Percentiles rank a stretch among this genome's conserved stretches.
phyloP scores from a whole-genome alignment of 2,329 filamentous ascomycete genomes.

The Aspergillus tanneri region DNA sequence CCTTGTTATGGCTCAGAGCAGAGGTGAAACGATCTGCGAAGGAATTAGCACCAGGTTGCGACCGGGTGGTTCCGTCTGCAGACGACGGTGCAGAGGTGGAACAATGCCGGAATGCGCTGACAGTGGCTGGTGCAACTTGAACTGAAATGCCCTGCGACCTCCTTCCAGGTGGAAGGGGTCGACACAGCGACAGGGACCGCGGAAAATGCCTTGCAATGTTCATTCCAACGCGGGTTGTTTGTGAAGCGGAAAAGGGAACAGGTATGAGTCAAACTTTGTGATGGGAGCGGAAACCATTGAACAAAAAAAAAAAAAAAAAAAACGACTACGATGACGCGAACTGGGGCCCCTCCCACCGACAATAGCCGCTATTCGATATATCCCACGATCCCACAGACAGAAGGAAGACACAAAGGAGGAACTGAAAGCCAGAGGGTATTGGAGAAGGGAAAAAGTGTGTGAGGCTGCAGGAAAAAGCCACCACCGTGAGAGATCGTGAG shows the following conservation, averaged over 20 bases:
- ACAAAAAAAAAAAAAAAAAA: too few species aligned
- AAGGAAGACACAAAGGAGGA: too few species aligned
- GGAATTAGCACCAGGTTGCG: conserved; percentile 18
- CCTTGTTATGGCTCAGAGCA: conserved; percentile 66
- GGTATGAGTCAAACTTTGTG: conserved; percentile 1
- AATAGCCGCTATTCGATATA: too few species aligned
- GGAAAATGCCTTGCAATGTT: conserved; percentile 23
- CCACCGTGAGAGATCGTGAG: not conserved
- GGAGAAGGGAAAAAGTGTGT: not conserved
- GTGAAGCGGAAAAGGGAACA: not conserved
- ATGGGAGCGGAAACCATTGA: not conserved
- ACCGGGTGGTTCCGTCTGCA: conserved; percentile 16
- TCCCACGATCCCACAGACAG: too few species aligned
- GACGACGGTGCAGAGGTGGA: conserved; percentile 20
- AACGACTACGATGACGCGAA: too few species aligned
- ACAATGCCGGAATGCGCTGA: conserved; percentile 12
- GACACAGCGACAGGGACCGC: conserved; percentile 18
- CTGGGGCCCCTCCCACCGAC: too few species aligned
- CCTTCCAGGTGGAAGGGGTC: conserved; percentile 9
- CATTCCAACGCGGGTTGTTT: conserved; percentile 21
- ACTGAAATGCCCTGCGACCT: conserved; percentile 5
- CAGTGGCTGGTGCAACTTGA: conserved; percentile 2
- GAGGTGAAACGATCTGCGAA: conserved; percentile 58
- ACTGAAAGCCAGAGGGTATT: not conserved
- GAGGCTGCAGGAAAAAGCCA: not conserved